phyloP scores from a whole-genome alignment of 2,329 filamentous ascomycete species.

The Alternaria infectoria region DNA sequence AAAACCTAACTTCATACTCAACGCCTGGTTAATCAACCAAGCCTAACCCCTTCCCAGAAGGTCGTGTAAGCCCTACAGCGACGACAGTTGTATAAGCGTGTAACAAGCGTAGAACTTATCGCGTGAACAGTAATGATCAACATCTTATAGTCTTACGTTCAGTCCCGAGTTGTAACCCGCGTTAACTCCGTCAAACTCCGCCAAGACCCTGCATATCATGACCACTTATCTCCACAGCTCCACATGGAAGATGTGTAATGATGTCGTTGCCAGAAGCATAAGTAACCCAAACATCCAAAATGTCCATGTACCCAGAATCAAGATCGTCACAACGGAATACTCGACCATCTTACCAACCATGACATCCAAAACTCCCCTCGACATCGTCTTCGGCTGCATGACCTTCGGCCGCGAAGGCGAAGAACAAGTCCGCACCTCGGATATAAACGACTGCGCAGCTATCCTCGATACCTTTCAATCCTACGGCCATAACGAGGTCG shows the following conservation, averaged over 20 bases:
- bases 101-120: too few species aligned
- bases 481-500: conserved; percentile 44
- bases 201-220: not conserved
- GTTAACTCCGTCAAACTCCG: not conserved
- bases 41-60: not conserved
- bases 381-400: conserved; percentile 49
- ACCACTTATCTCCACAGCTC: not conserved
- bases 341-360: not conserved
- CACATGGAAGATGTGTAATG: not conserved
- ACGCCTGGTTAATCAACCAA: not conserved
- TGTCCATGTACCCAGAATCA: not conserved
- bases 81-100: not conserved
- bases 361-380: conserved; percentile 24
- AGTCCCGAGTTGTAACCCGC: not conserved
- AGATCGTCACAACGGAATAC: not conserved
- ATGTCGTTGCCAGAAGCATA: not conserved
- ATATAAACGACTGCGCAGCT: conserved; percentile 18
- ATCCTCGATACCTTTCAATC: conserved; percentile 42
- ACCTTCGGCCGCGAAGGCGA: conserved; percentile 40
- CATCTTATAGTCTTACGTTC: not conserved
- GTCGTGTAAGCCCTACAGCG: not conserved
- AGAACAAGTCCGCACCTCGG: conserved; percentile 27
- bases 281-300: not conserved
- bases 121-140: too few species aligned
- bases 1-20: not conserved